A percentile compares a stretch with the other conserved stretches of the same genome.
Conservation (phyloP, 805 yeast species). For the Hanseniaspora meyeri region DNA sequence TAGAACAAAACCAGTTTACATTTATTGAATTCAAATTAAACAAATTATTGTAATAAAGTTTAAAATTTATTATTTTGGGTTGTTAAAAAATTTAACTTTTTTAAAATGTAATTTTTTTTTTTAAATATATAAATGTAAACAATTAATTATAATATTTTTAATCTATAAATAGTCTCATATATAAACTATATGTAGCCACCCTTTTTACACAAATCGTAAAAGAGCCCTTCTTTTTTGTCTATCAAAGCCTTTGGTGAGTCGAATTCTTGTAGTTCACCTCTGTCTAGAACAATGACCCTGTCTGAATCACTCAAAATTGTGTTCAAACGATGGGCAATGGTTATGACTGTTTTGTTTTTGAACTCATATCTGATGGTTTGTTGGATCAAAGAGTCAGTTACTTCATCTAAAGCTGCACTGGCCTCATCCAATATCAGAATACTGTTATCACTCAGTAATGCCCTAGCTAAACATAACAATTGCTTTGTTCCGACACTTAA, state of each 20-base stretch:
- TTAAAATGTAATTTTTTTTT: too few relatives aligned
- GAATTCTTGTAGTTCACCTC: slow-evolving; percentile 51
- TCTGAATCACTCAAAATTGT: slow-evolving; percentile 57
- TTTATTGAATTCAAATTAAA: too few relatives aligned
- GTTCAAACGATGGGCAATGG: slow-evolving; percentile 78
- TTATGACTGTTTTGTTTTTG: slow-evolving; percentile 56
- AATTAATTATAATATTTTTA: too few relatives aligned
- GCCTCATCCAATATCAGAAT: slow-evolving; percentile 79
- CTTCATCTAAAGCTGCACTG: slow-evolving; percentile 69
- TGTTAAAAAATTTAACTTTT: too few relatives aligned
- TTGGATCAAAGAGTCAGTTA: slow-evolving; percentile 72
- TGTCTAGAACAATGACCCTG: slow-evolving; percentile 54
- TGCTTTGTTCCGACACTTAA: slow-evolving; percentile 64
- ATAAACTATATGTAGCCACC: slow-evolving; percentile 11
- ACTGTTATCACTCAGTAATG: slow-evolving; percentile 60
- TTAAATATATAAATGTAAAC: neutral
- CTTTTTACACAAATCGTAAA: slow-evolving; percentile 39
- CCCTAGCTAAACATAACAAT: slow-evolving; percentile 67
- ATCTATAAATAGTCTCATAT: neutral
- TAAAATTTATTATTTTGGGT: too few relatives aligned
- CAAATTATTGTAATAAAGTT: too few relatives aligned
- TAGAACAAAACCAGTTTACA: too few relatives aligned
- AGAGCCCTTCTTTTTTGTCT: slow-evolving; percentile 34
- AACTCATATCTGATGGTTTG: slow-evolving; percentile 59
- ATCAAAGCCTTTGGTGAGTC: slow-evolving; percentile 47